Evolutionary conservation across 352 stramenopile species (phyloP).

Genomic region (Phytophthora sansomeana): DNA sequence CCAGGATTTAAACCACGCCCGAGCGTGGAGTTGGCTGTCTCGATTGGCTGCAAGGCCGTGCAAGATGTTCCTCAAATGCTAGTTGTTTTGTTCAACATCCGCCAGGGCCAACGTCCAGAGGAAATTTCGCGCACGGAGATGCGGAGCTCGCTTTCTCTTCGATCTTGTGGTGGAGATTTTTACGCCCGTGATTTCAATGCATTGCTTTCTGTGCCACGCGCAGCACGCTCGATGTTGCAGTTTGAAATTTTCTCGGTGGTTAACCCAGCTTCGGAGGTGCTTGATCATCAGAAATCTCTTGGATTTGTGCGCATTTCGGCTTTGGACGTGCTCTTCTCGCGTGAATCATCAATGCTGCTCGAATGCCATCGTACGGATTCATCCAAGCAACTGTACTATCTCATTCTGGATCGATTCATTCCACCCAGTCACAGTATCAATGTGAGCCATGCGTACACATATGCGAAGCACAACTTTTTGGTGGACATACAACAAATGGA

Average conservation of each 20-base stretch:
- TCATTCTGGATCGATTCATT: constrained; percentile 80
- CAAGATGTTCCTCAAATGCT: constrained; percentile 81
- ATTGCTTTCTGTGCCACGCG: constrained; percentile 72
- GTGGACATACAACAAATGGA: constrained; percentile 73
- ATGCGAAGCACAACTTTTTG: constrained; percentile 84
- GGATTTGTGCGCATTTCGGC: constrained; percentile 80
- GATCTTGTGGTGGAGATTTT: constrained; percentile 75
- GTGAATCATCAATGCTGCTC: constrained; percentile 77
- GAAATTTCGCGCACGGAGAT: constrained; percentile 86
- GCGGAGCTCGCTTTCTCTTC: constrained; percentile 69
- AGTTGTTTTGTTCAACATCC: constrained; percentile 69
- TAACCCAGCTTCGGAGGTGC: constrained; percentile 59
- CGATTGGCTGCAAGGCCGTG: constrained; percentile 70
- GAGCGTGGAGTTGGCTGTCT: constrained; percentile 79
- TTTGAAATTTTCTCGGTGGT: constrained; percentile 82
- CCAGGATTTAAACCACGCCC: constrained; percentile 64
- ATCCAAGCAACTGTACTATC: constrained; percentile 70
- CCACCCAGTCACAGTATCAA: constrained; percentile 67
- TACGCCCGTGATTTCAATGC: constrained; percentile 83
- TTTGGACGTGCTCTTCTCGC: constrained; percentile 76
- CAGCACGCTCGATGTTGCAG: constrained; percentile 72
- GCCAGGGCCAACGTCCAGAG: constrained; percentile 50
- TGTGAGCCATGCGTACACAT: constrained; percentile 79
- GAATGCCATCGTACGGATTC: constrained; percentile 59
- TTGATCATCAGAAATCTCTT: constrained; percentile 72